Evolutionary conservation across 2,329 filamentous ascomycete genomes (phyloP), one percentile per base, ranked within the genome.

Genomic region (Trichoderma sp.): DNA sequence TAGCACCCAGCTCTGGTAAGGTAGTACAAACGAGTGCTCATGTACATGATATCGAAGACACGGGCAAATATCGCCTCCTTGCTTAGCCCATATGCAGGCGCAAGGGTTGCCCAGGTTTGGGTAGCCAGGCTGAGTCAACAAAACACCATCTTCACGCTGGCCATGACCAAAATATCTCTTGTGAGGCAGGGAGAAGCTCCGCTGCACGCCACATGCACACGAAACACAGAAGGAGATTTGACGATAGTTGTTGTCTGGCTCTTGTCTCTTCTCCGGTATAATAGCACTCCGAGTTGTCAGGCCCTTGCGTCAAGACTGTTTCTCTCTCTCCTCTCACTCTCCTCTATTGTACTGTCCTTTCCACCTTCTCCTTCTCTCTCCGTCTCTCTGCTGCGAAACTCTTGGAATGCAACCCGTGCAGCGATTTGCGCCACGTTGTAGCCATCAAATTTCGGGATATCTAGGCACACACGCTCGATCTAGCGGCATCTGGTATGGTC

Each of bases 361-460:
- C 3, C 43, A 28, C 28, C 23, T 26, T 6, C 12, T n/a, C 17
- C 39, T 26, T 55, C 50, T 26, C 23, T 23, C 20, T 15, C 23
- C 34, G 15, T 47, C 57, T 8, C n/a, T 11, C 26, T 23, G 34
- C 34, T 36, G 36, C 26, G 30, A 32, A 34, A 12, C 32, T 23
- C 20, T n/a, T 61, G 34, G 55, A 61, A 34, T 50, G 66, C 34
- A 23, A 15, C 55, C 53, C 34, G 53, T n/a, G 30, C 36, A 57
- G 26, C 63, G 34, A 39, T 43, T 39, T 58, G 50, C 66, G 66
- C 66, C 34, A 59, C 57, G 66, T 47, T 68, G 57, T 47, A 26
- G 59, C n/a, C 43, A 53, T 69, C 67, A 70, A 69, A 70, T 70
- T 64, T 70, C 68, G 43, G 59, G 30, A 64, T n/a, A 63, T 63